A percentile compares a stretch with the other conserved stretches of the same genome.
Conservation (phyloP, 2,329 filamentous ascomycete species). For the Lecanicillium sp. region DNA sequence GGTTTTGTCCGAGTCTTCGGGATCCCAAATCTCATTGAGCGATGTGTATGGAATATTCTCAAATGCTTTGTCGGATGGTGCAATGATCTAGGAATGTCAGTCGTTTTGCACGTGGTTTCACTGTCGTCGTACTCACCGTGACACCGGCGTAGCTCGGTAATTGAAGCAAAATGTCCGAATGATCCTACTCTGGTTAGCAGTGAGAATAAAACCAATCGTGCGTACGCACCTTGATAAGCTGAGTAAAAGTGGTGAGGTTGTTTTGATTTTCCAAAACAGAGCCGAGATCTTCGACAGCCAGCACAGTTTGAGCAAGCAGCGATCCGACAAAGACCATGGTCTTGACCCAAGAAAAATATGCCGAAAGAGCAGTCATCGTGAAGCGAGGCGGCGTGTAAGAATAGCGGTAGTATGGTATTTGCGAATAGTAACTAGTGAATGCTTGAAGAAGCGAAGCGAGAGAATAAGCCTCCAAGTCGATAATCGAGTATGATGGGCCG, state of each 20-base stretch:
- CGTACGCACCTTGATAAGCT: conserved; percentile 30
- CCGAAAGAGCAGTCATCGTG: no score
- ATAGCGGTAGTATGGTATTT: no score
- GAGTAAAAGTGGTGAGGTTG: conserved; percentile 35
- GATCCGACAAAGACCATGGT: no score
- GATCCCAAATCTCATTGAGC: conserved; percentile 36
- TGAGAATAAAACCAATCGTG: conserved; percentile 5
- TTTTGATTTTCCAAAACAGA: conserved; percentile 27
- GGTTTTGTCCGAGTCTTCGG: conserved; percentile 34
- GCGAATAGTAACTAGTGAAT: no score
- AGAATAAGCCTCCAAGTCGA: no score
- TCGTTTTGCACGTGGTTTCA: background rate
- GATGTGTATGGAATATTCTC: conserved; percentile 43
- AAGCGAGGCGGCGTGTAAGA: no score
- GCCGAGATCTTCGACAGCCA: conserved; percentile 25
- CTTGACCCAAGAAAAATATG: no score
- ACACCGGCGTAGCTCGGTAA: conserved; percentile 34
- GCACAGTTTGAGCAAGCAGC: no score
- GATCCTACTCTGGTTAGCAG: no score
- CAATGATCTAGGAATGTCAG: conserved; percentile 34
- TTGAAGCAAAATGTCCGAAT: conserved; percentile 34
- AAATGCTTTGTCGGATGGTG: conserved; percentile 50
- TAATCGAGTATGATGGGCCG: no score
- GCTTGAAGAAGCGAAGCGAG: no score
- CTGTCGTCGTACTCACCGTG: conserved; percentile 26